A percentile compares a stretch with the other conserved stretches of the same genome.
Conservation (phyloP, 2,329 filamentous ascomycete species). For the Aureobasidium sp. region DNA sequence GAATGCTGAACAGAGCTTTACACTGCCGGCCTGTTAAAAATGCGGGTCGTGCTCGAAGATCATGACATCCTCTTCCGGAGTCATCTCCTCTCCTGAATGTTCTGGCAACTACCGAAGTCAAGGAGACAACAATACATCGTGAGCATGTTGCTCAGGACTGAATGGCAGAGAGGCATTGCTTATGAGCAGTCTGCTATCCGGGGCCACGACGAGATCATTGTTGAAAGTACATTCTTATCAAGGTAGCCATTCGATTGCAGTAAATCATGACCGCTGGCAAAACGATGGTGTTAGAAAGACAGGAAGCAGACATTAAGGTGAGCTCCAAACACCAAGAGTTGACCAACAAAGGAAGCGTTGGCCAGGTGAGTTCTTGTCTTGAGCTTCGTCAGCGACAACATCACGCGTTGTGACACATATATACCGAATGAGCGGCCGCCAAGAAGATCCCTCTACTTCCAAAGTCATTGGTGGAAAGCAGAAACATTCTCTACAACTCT, state of each 20-base stretch:
- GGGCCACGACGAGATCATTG: too few species aligned
- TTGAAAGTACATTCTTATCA: not conserved
- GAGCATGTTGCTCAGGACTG: not conserved
- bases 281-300: not conserved
- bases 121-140: not conserved
- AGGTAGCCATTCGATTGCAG: not conserved
- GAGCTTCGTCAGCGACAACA: not conserved
- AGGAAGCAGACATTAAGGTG: not conserved
- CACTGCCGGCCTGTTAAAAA: not conserved
- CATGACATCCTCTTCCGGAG: not conserved
- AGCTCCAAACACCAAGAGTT: not conserved
- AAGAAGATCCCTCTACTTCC: not conserved
- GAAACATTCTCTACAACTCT: not conserved
- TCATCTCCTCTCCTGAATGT: not conserved
- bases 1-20: not conserved
- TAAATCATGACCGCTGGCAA: not conserved
- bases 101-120: not conserved
- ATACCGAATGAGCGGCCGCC: not conserved
- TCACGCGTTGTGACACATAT: not conserved
- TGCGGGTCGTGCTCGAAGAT: not conserved
- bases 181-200: too few species aligned
- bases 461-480: not conserved
- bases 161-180: not conserved
- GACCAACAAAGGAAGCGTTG: not conserved
- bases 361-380: not conserved